These are phyloP conservation scores for Didymellaceae sp. DNA, from an alignment of 2,329 filamentous ascomycete species.

Conservation along the genomic window DNA sequence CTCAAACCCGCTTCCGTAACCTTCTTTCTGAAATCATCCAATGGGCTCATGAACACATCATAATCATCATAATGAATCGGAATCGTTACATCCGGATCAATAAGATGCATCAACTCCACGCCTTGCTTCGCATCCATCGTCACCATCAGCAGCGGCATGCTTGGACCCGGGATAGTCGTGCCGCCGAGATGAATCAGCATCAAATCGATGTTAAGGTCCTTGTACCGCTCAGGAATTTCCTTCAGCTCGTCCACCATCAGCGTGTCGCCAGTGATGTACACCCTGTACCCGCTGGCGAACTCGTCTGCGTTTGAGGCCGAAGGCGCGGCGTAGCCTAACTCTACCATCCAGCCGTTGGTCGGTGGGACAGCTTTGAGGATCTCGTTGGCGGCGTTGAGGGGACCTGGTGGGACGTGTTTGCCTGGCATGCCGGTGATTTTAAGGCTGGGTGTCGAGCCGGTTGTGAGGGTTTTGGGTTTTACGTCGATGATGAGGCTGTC, in stretches of 20 bases:
- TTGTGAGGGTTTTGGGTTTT: slow-evolving; percentile 18
- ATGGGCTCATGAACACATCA: slow-evolving; percentile 64
- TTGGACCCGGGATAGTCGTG: slow-evolving; percentile 67
- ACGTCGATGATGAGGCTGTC: slow-evolving; percentile 59
- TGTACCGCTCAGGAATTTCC: slow-evolving; percentile 64
- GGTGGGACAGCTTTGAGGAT: slow-evolving; percentile 63
- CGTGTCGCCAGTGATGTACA: slow-evolving; percentile 73
- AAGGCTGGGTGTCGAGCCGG: slow-evolving; percentile 50
- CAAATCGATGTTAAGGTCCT: slow-evolving; percentile 63
- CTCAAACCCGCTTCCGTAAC: slow-evolving; percentile 60
- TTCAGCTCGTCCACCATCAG: slow-evolving; percentile 67
- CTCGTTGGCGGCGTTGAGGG: slow-evolving; percentile 55
- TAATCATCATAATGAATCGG: slow-evolving; percentile 58
- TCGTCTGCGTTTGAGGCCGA: slow-evolving; percentile 12
- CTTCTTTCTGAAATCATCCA: slow-evolving; percentile 65
- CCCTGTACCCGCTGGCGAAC: slow-evolving; percentile 60
- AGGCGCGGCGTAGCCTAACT: slow-evolving; percentile 59
- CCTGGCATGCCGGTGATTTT: slow-evolving; percentile 69
- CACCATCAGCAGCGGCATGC: slow-evolving; percentile 67
- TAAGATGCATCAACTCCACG: slow-evolving; percentile 64
- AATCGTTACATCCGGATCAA: slow-evolving; percentile 67
- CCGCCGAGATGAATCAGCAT: slow-evolving; percentile 72
- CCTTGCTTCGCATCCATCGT: slow-evolving; percentile 73
- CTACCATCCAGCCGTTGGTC: slow-evolving; percentile 71
- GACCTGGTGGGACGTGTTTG: slow-evolving; percentile 63